Base-by-base conservation (phyloP, 108 stramenopile genomes). In the Cyclotella sp. region DNA sequence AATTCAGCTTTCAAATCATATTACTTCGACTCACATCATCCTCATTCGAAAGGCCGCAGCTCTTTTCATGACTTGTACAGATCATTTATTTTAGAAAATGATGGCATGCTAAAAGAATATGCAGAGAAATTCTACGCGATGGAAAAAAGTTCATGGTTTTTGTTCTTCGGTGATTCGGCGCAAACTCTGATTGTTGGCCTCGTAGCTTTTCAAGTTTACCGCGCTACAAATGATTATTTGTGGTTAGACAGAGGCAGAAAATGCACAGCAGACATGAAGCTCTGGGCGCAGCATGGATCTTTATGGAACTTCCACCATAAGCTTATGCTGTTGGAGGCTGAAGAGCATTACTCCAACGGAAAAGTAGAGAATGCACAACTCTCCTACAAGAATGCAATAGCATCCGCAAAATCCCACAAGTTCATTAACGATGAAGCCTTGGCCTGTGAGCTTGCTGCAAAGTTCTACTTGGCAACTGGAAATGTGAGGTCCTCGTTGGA, bases 301-400 rank as follows among this genome's bases (percentile, higher is more conserved):
- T 10, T 10, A 30, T 65, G 52, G 52, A 79, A 79, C 30, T 79
- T 79, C 52, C 28, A 67, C 30, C 78, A 79, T 28, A 73, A 73
- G 22, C 9, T 49, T 12, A 39, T 26, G 11, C 26, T 79, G n/a
- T 22, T 79, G 11, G 46, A 79, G 30, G 78, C 78, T 4, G 78
- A 79, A 40, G 57, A 73, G 41, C 19, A 28, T 26, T 73, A 66
- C 55, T 46, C 45, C 26, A 24, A 63, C 29, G 44, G 57, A 13
- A 46, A 73, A 18, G 3, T 67, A 3, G 63, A 22, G 12, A 30
- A 24, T 28, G 78, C 78, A 3, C 40, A 22, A 51, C 34, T 18
- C 3, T 29, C 28, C 11, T 79, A 79, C 42, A 45, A 44, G 16
- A 67, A 55, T 27, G 78, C 78, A 21, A 79, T 73, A 22, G 30